Base-by-base conservation (phyloP, 371 early-diverging fungal genomes). In the Mortierella sp. region DNA sequence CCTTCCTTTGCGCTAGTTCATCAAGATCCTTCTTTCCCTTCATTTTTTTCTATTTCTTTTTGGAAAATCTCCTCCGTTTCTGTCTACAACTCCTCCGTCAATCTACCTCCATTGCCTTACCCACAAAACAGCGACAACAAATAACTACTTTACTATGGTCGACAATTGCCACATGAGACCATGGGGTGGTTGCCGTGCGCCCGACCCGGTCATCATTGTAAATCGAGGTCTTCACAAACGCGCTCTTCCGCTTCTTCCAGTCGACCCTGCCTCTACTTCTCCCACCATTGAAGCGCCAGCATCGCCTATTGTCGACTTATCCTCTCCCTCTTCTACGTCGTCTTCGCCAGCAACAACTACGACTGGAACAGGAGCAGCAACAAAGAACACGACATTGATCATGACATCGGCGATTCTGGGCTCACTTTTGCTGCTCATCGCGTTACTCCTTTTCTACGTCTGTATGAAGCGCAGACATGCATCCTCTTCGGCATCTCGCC, bases 391-490 rank as follows among this genome's bases (percentile, higher is more conserved):
- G 10, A 37, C 67, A 10, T 40, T 67, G 24, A 40, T 67, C 0
- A 24, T 67, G 37, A 67, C 67, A 40, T 67, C 67, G 19, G 78
- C 75, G 11, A 69, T 64, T 11, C 19, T 72, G 43, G 78, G 78
- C 51, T 64, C 78, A 3, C 40, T 78, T 28, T 54, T 78, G 31
- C 14, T 82, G 51, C 21, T 75, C 21, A 13, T 75, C 14, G 75
- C 78, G 5, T n/a, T 75, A 31, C 55, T 64, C 34, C 50, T 78
- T 37, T 55, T 78, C 69, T 70, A 37, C 43, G 40, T 78, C 69
- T 82, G 78, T 44, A 74, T 78, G 75, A 82, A 72, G 51, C 74
- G 82, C 31, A 74, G 69, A 44, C 69, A 48, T 0, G 73, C 69
- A 26, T 16, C 46, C 46, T 46, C 5, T 46, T 46, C 16, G 16